Base-by-base conservation (phyloP, 805 yeast species). In the Gaillardinia entomophila region DNA sequence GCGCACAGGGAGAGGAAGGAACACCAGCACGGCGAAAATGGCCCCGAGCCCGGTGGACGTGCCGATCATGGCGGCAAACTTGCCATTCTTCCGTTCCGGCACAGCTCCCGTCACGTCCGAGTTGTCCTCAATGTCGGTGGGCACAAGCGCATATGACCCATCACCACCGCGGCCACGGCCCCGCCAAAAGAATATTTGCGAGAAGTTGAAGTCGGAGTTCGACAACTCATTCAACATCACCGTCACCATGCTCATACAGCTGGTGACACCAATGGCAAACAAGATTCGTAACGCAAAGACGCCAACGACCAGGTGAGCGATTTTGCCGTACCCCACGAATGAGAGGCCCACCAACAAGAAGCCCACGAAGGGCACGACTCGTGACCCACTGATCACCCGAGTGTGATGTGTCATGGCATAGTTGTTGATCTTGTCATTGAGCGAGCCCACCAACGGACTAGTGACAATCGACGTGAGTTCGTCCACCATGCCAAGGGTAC, bases 31-130 rank as follows among this genome's bases (percentile, higher is more conserved):
- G 0, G 85, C 68, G 38, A 77, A 71, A 1, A 81, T 67, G 2
- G 87, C 88, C 30, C 88, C 88, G 12, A 75, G 48, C 0, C 87
- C 87, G 12, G 82, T 66, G 30, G 71, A 59, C 12, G 77, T 51
- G 2, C 89, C 89, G 27, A 81, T 67, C 15, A 78, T 47, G 0
- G 86, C 80, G 0, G 82, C 69, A 33, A 68, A 60, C 40, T 68
- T 71, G 2, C 86, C 87, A 41, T 49, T 51, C 24, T 34, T 43
- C 22, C 38, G 34, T 4, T 13, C 16, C 17, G 16, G 14, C 16
- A 22, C 16, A 10, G 15, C n/a, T 4, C 23, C 17, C 8, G 20
- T 17, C 12, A 32, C 26, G 30, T 18, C 11, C 23, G 18, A 22
- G 24, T 17, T 11, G 14, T 12, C 36, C 8, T 26, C 27, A 12